These are phyloP conservation scores for Rhipidocladum racemiflorum DNA, from an alignment of 176 grass and related monocot species.

Conservation along the genomic window DNA sequence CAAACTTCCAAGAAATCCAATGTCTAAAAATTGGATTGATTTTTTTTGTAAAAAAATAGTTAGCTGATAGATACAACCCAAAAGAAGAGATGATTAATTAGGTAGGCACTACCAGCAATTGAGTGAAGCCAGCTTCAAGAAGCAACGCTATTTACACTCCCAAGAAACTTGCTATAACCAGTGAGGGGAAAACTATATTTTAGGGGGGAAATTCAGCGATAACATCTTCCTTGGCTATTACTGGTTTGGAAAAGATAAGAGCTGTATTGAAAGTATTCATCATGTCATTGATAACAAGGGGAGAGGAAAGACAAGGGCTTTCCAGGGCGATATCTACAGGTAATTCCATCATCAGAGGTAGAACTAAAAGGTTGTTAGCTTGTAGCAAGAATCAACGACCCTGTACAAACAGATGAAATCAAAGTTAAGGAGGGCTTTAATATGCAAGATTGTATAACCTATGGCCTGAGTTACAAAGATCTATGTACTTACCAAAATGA, in stretches of 20 bases:
- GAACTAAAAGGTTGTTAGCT: slow-evolving; percentile 26
- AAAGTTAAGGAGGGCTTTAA: neutral
- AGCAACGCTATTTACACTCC: neutral
- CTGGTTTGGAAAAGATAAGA: neutral
- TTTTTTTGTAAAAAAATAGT: too few relatives aligned
- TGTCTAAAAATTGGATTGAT: too few relatives aligned
- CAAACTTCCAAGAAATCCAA: too few relatives aligned
- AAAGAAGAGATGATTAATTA: too few relatives aligned
- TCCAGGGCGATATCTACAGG: slow-evolving; percentile 29
- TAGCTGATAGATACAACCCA: too few relatives aligned
- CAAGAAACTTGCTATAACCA: neutral
- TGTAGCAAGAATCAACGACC: slow-evolving; percentile 18
- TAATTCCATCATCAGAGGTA: slow-evolving; percentile 14
- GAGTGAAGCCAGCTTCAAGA: too few relatives aligned
- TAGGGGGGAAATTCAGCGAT: too few relatives aligned
- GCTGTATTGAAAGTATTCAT: slow-evolving; percentile 2
- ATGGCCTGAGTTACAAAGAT: neutral
- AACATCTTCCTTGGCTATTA: too few relatives aligned
- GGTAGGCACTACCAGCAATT: too few relatives aligned
- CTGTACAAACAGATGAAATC: slow-evolving; percentile 14
- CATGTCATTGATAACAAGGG: neutral
- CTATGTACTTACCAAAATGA: slow-evolving; percentile 41
- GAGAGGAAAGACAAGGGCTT: neutral
- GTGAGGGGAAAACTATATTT: too few relatives aligned
- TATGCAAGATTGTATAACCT: neutral